These are phyloP conservation scores for Metarhizium anisopliae DNA, from an alignment of 2,329 filamentous ascomycete species.

Conservation along the genomic window DNA sequence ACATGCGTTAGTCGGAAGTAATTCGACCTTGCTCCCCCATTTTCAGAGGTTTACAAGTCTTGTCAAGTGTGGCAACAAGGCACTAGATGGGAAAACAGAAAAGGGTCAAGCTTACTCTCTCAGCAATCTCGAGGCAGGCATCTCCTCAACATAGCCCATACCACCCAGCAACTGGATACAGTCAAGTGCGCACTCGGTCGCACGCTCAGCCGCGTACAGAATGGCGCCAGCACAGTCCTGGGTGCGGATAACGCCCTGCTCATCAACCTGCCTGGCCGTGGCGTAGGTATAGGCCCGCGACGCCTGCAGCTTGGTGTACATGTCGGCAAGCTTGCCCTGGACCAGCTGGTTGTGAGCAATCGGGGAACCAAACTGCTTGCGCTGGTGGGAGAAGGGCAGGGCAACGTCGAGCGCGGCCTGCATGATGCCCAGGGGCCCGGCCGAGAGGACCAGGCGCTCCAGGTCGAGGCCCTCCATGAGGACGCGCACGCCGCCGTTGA, in stretches of 20 bases:
- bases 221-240: conserved; percentile 95
- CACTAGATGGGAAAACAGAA: no score
- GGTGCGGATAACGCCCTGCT: conserved; percentile 62
- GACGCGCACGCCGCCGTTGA: conserved; percentile 79
- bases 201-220: conserved; percentile 83
- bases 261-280: conserved; percentile 73
- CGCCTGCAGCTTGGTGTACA: conserved; percentile 90
- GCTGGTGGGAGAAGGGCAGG: conserved; percentile 79
- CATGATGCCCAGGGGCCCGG: conserved; percentile 90
- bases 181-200: conserved; percentile 78
- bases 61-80: no score
- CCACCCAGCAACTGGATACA: conserved; percentile 89
- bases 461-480: conserved; percentile 95
- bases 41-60: no score
- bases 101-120: conserved; percentile 44
- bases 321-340: conserved; percentile 88
- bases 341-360: conserved; percentile 90
- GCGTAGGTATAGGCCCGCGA: conserved; percentile 80
- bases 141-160: conserved; percentile 94
- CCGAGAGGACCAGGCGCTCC: conserved; percentile 83
- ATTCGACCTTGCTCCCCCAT: no score
- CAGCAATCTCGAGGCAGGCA: conserved; percentile 77
- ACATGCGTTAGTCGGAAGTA: conserved; percentile 17
- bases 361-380: conserved; percentile 79
- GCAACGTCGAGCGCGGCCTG: conserved; percentile 79